phyloP scores from a whole-genome alignment of 2,329 filamentous ascomycete species.

The Colletotrichum aenigma region DNA sequence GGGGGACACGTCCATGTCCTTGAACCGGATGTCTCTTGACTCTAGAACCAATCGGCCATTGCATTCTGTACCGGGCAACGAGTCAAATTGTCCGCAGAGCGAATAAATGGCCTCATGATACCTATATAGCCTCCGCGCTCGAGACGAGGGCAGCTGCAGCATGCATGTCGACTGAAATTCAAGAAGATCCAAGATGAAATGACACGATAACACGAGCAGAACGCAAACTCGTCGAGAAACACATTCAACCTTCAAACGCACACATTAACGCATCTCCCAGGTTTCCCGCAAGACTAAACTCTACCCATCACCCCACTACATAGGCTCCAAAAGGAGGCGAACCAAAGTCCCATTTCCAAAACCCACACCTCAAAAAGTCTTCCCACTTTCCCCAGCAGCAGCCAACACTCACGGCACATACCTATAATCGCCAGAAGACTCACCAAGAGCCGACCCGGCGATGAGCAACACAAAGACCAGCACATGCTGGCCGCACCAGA shows the following conservation, averaged over 20 bases:
- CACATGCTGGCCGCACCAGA: not conserved
- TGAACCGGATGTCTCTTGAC: not conserved
- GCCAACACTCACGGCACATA: not conserved
- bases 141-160: not conserved
- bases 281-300: not conserved
- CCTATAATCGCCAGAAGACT: not conserved
- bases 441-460: not conserved
- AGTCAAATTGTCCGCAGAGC: not conserved
- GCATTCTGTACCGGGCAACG: not conserved
- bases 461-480: not conserved
- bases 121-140: not conserved
- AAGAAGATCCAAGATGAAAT: not conserved
- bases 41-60: fast-evolving
- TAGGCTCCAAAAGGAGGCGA: not conserved
- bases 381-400: not conserved
- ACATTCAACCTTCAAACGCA: not conserved
- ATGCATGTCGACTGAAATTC: not conserved
- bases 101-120: not conserved
- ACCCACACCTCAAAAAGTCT: not conserved
- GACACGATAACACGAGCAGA: not conserved
- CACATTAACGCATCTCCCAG: not conserved
- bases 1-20: not conserved
- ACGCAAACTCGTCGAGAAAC: not conserved
- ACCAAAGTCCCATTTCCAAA: not conserved
- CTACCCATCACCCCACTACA: not conserved